Conservation (phyloP, 2,329 filamentous ascomycete species). For the Rhinocladiella mackenziei region DNA sequence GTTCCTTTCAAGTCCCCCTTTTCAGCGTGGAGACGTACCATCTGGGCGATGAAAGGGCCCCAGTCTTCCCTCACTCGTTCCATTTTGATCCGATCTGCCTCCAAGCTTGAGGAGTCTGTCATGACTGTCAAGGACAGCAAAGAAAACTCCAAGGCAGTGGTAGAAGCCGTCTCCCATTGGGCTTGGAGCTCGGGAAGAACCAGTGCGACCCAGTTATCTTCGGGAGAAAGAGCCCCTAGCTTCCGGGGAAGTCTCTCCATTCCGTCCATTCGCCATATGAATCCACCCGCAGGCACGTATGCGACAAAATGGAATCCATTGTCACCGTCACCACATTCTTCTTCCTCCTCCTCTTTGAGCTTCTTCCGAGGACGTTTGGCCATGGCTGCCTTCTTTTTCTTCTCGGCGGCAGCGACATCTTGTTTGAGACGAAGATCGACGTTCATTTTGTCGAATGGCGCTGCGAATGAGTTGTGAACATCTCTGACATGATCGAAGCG, state of each 20-base stretch:
- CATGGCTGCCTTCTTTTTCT: constrained; percentile 35
- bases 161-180: constrained; percentile 12
- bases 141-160: constrained; percentile 20
- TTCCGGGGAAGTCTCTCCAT: constrained; percentile 66
- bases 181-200: constrained; percentile 20
- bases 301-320: constrained; percentile 82
- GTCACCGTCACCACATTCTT: constrained; percentile 51
- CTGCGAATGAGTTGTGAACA: constrained; percentile 83
- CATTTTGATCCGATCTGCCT: constrained; percentile 21
- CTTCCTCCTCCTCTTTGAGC: constrained; percentile 40
- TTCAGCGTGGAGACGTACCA: constrained; percentile 28
- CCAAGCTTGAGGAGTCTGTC: constrained; percentile 10
- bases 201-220: constrained; percentile 20
- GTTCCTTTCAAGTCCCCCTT: constrained; percentile 20
- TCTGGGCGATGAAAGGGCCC: constrained; percentile 27
- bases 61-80: constrained; percentile 26
- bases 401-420: constrained; percentile 40
- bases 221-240: constrained; percentile 47
- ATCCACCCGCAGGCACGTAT: constrained; percentile 70
- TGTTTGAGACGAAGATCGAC: constrained; percentile 48
- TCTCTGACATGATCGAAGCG: constrained; percentile 71
- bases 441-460: constrained; percentile 41
- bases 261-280: constrained; percentile 86
- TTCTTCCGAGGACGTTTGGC: constrained; percentile 32
- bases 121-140: constrained; percentile 20